phyloP scores from a whole-genome alignment of 192 early-diverging fungal genomes.

The Thoreauomyces humboldtii region DNA sequence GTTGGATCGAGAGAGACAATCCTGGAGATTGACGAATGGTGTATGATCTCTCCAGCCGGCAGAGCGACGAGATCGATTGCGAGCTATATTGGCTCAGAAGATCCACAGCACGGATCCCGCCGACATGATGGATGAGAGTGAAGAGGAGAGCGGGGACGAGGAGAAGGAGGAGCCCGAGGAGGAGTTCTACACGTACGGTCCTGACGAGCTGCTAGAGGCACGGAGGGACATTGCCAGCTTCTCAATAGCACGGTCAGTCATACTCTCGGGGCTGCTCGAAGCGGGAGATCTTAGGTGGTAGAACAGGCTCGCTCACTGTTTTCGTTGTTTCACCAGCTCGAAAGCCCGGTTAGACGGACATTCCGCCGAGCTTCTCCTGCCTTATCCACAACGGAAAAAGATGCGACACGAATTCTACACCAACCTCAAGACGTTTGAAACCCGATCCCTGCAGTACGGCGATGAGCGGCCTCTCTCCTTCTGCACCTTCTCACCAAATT shows the following conservation, averaged over 20 bases:
- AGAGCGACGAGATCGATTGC: conserved; percentile 79
- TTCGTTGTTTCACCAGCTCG: conserved; percentile 48
- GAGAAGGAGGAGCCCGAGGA: conserved; percentile 56
- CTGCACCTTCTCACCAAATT: conserved; percentile 78
- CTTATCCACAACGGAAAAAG: conserved; percentile 64
- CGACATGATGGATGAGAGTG: conserved; percentile 44
- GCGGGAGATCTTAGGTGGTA: conserved; percentile 19
- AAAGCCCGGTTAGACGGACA: conserved; percentile 64
- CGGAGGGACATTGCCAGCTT: conserved; percentile 67
- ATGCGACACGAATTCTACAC: conserved; percentile 71
- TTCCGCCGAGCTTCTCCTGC: conserved; percentile 60
- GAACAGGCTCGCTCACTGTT: too few species aligned
- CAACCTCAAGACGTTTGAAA: conserved; percentile 67
- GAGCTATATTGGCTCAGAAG: conserved; percentile 67
- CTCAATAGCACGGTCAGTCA: conserved; percentile 60
- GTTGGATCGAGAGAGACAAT: background rate
- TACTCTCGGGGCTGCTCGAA: background rate
- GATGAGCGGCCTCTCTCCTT: conserved; percentile 83
- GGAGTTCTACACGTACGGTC: conserved; percentile 68
- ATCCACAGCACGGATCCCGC: conserved; percentile 30
- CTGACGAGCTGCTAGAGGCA: conserved; percentile 64
- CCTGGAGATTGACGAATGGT: background rate
- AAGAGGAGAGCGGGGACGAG: conserved; percentile 47
- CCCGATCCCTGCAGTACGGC: conserved; percentile 78
- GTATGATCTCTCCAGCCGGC: conserved; percentile 43